Evolutionary conservation across 2,329 filamentous ascomycete genomes (phyloP).

Genomic region (Monosporascus sp.): DNA sequence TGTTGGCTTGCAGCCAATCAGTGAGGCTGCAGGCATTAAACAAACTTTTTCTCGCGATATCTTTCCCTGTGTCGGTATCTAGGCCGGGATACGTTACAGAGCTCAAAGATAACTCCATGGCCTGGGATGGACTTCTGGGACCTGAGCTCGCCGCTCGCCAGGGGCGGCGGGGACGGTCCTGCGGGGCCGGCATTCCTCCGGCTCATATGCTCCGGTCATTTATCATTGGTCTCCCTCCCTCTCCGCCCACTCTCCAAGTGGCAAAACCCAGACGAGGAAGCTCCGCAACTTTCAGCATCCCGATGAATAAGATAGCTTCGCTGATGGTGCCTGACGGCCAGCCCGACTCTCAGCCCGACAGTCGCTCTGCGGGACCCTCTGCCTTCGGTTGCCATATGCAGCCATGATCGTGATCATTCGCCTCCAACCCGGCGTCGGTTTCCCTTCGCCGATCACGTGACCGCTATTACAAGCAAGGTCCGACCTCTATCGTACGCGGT

Average conservation of each 20-base stretch:
- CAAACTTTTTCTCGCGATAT: neutral
- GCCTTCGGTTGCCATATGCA: too few species aligned
- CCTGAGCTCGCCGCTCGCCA: neutral
- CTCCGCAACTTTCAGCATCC: neutral
- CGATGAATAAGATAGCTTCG: neutral
- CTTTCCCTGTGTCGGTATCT: neutral
- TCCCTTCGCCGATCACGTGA: constrained; percentile 19
- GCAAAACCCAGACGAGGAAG: neutral
- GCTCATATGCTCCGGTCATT: neutral
- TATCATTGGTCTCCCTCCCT: neutral
- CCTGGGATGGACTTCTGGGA: neutral
- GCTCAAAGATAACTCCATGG: neutral
- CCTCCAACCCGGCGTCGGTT: neutral
- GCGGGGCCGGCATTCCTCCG: neutral
- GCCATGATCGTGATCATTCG: neutral
- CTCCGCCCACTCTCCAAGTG: neutral
- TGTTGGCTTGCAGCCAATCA: neutral
- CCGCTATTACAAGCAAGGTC: neutral
- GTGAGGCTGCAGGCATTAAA: neutral
- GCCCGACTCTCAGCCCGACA: neutral
- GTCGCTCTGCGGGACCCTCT: too few species aligned
- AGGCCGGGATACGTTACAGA: neutral
- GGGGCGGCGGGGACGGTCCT: neutral
- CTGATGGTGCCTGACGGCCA: neutral
- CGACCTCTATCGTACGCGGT: neutral